phyloP scores from a whole-genome alignment of 805 yeast genomes.

The Aciculoconidium aculeatum region DNA sequence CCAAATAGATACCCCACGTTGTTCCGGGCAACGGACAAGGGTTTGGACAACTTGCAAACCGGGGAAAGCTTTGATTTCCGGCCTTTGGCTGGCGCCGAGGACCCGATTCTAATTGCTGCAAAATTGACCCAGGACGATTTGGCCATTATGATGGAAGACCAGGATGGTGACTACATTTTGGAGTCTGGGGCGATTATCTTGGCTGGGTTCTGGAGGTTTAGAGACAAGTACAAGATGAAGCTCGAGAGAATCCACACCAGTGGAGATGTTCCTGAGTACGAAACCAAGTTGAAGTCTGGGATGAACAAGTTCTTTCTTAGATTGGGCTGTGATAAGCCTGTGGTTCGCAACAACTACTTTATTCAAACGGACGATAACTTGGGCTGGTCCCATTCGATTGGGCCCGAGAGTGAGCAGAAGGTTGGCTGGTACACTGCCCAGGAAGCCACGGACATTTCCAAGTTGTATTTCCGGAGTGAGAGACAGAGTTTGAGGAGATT shows the following conservation, averaged over 20 bases:
- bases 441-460: constrained; percentile 40
- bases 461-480: constrained; percentile 55
- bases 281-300: constrained; percentile 50
- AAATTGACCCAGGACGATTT: constrained; percentile 59
- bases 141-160: constrained; percentile 59
- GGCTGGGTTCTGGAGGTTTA: constrained; percentile 67
- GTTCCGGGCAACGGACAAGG: constrained; percentile 40
- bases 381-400: constrained; percentile 63
- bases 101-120: constrained; percentile 56
- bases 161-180: constrained; percentile 50
- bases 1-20: constrained; percentile 55
- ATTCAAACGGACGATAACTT: constrained; percentile 57
- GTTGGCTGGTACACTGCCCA: constrained; percentile 59
- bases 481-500: constrained; percentile 58
- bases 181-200: constrained; percentile 58
- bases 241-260: constrained; percentile 53
- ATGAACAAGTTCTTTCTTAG: constrained; percentile 64
- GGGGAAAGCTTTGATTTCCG: constrained; percentile 42
- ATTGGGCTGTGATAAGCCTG: constrained; percentile 53
- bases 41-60: constrained; percentile 47
- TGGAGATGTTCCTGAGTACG: constrained; percentile 65
- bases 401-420: constrained; percentile 42
- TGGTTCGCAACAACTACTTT: constrained; percentile 63
- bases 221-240: constrained; percentile 53
- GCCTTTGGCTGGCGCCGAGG: constrained; percentile 28